Conservation (phyloP, 495 filamentous ascomycete species). For the Penicillium desertorum region DNA sequence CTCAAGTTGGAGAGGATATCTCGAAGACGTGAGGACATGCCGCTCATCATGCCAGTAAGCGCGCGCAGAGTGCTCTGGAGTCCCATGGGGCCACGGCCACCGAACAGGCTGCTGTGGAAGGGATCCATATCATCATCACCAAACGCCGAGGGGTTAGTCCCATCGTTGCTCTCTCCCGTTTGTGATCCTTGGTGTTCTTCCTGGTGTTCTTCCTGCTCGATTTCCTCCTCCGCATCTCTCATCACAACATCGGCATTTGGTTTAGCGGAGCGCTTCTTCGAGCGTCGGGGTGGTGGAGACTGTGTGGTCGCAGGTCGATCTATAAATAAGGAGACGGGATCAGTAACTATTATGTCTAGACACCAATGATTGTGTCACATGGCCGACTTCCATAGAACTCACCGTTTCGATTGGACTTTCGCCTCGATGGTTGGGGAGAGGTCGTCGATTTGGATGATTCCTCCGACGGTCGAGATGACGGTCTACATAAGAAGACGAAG, state of each 20-base stretch:
- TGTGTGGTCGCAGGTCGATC: constrained; percentile 38
- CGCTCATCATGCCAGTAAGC: constrained; percentile 86
- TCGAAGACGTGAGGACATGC: constrained; percentile 74
- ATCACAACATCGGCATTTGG: constrained; percentile 52
- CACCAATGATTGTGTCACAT: not conserved
- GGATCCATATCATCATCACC: constrained; percentile 74
- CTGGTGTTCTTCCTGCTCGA: constrained; percentile 38
- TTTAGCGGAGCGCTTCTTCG: constrained; percentile 58
- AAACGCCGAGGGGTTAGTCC: constrained; percentile 48
- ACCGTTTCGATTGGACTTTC: constrained; percentile 64
- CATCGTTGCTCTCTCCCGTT: constrained; percentile 63
- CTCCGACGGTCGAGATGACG: constrained; percentile 46
- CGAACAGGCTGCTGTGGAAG: constrained; percentile 71
- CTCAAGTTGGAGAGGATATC: constrained; percentile 81
- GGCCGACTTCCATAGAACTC: not conserved
- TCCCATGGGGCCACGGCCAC: constrained; percentile 60
- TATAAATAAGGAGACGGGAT: constrained; percentile 9
- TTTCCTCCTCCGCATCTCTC: constrained; percentile 51
- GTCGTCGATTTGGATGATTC: constrained; percentile 40
- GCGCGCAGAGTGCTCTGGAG: constrained; percentile 83
- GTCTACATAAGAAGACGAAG: constrained; percentile 27
- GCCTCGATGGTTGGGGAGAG: constrained; percentile 57
- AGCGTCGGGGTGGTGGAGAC: constrained; percentile 37
- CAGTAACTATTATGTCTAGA: not conserved
- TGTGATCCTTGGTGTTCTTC: constrained; percentile 41